Evolutionary conservation across 345 rosid genomes (phyloP).

Genomic region (Luvunga scandens): DNA sequence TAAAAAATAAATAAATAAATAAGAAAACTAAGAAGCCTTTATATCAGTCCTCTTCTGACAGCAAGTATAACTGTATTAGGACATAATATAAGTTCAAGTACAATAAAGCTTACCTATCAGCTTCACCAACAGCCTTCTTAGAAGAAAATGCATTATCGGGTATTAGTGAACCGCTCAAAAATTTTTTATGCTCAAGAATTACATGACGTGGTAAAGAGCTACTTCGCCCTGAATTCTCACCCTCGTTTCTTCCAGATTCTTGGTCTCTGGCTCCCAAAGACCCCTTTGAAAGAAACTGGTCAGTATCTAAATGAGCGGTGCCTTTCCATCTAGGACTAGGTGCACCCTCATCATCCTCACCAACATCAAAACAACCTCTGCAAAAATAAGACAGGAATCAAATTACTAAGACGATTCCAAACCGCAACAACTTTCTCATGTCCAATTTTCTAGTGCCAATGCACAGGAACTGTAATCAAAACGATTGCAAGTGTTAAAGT

Average conservation of each 20-base stretch:
- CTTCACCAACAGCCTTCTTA: constrained; percentile 50
- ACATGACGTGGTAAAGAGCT: constrained; percentile 45
- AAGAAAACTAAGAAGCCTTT: not conserved
- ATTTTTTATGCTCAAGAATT: constrained; percentile 44
- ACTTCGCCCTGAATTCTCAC: constrained; percentile 44
- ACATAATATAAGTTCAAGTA: not conserved
- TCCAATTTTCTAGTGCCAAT: not conserved
- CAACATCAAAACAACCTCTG: constrained; percentile 87
- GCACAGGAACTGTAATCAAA: not conserved
- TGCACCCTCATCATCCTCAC: constrained; percentile 60
- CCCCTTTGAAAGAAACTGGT: constrained; percentile 37
- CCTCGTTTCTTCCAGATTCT: constrained; percentile 45
- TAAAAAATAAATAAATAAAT: too few species aligned
- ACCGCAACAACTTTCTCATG: not conserved
- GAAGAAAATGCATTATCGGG: constrained; percentile 51
- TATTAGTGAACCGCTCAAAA: constrained; percentile 58
- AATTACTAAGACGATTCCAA: not conserved
- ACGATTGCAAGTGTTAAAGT: constrained; percentile 1
- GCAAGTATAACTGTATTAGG: not conserved
- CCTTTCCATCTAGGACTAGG: constrained; percentile 60
- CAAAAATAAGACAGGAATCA: constrained; percentile 19
- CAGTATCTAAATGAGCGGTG: constrained; percentile 37
- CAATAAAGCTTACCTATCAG: constrained; percentile 54
- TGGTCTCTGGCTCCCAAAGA: constrained; percentile 34
- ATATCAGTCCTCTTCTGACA: not conserved